phyloP scores from a whole-genome alignment of 805 yeast species.

The Osmozyma mogii region DNA sequence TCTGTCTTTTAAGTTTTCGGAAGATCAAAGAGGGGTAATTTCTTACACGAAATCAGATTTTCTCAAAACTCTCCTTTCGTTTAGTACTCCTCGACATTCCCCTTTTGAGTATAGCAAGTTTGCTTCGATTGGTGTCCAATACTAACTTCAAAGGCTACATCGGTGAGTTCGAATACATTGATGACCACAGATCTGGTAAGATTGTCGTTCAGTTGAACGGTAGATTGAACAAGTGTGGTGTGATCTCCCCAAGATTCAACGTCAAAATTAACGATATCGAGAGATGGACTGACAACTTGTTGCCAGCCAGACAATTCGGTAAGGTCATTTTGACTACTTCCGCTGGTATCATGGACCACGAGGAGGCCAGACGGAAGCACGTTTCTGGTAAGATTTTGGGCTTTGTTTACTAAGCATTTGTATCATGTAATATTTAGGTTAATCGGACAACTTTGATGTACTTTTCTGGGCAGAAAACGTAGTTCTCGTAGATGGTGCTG shows the following conservation, averaged over 20 bases:
- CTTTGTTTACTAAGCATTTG: conserved; percentile 14
- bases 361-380: conserved; percentile 23
- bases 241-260: conserved; percentile 21
- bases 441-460: too few species aligned
- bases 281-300: conserved; percentile 23
- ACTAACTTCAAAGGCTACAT: conserved; percentile 24
- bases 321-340: conserved; percentile 21
- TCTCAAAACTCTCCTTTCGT: conserved; percentile 41
- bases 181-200: conserved; percentile 32
- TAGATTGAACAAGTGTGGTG: conserved; percentile 25
- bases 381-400: conserved; percentile 22
- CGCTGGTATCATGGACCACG: conserved; percentile 23
- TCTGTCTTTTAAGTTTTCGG: conserved; percentile 99
- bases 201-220: conserved; percentile 27
- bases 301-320: conserved; percentile 22
- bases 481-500: too few species aligned
- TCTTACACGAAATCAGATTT: conserved; percentile 54
- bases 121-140: conserved; percentile 2
- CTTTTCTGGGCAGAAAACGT: too few species aligned
- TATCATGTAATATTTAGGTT: too few species aligned
- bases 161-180: conserved; percentile 29
- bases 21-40: conserved; percentile 57
- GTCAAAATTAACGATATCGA: conserved; percentile 19
- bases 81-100: conserved; percentile 61
- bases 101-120: neutral